phyloP scores from a whole-genome alignment of 2,329 filamentous ascomycete species.

The Neobulgaria alba region DNA sequence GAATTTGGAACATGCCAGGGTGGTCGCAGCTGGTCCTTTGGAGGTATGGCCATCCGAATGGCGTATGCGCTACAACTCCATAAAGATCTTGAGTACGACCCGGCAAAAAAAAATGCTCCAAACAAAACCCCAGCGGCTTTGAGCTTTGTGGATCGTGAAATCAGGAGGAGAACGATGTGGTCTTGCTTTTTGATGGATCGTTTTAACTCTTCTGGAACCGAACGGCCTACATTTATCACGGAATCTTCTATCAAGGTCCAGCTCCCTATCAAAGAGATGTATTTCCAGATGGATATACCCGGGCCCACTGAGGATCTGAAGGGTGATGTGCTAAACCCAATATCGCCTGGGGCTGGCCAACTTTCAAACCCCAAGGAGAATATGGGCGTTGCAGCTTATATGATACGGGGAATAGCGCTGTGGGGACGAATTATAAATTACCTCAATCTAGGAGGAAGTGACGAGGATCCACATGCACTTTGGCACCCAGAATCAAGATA shows the following conservation, averaged over 20 bases:
- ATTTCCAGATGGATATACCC: conserved; percentile 85
- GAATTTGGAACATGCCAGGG: conserved; percentile 97
- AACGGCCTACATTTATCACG: conserved; percentile 82
- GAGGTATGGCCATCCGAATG: conserved; percentile 93
- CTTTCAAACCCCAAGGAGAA: conserved; percentile 63
- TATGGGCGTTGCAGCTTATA: conserved; percentile 90
- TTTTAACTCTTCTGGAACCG: conserved; percentile 92
- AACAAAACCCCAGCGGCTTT: conserved; percentile 37
- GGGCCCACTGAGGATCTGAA: conserved; percentile 77
- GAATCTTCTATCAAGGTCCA: conserved; percentile 86
- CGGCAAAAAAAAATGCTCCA: conserved; percentile 51
- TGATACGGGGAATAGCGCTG: conserved; percentile 73
- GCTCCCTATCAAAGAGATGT: conserved; percentile 80
- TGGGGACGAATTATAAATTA: conserved; percentile 90
- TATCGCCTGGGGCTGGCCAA: conserved; percentile 54
- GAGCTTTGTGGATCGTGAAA: conserved; percentile 89
- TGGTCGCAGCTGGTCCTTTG: conserved; percentile 89
- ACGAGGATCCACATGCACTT: conserved; percentile 66
- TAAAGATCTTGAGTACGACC: conserved; percentile 79
- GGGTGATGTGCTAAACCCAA: conserved; percentile 57
- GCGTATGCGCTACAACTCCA: conserved; percentile 92
- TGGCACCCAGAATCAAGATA: conserved; percentile 80
- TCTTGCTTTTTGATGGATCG: conserved; percentile 95
- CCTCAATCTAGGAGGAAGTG: conserved; percentile 81
- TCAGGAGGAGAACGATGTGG: conserved; percentile 93